Conservation (phyloP, 352 stramenopile genomes). For the Hyaloperonospora arabidopsidis region DNA sequence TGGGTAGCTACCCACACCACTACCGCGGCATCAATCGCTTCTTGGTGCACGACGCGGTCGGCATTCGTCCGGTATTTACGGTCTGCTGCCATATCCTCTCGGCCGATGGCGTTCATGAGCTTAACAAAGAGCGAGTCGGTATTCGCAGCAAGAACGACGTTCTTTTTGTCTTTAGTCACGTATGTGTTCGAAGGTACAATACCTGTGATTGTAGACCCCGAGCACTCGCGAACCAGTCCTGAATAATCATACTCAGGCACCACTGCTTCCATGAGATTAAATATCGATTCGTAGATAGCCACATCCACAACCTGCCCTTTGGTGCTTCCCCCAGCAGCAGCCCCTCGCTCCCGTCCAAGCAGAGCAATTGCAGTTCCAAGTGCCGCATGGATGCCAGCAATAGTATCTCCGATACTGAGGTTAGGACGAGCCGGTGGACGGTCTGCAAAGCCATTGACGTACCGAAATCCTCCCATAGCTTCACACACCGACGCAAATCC, state of each 20-base stretch:
- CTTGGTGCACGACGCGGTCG: constrained; percentile 50
- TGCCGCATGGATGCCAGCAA: constrained; percentile 75
- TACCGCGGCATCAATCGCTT: constrained; percentile 57
- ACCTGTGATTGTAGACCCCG: constrained; percentile 79
- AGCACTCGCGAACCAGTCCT: constrained; percentile 70
- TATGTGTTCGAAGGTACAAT: constrained; percentile 87
- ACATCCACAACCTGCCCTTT: constrained; percentile 76
- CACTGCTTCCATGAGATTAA: constrained; percentile 79
- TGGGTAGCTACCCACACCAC: constrained; percentile 46
- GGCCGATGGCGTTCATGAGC: constrained; percentile 68
- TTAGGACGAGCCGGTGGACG: constrained; percentile 72
- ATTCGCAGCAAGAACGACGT: constrained; percentile 82
- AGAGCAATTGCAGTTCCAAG: constrained; percentile 77
- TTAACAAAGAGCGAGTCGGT: constrained; percentile 76
- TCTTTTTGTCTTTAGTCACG: constrained; percentile 69
- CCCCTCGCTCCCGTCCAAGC: constrained; percentile 52
- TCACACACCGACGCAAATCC: constrained; percentile 84
- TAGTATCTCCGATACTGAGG: constrained; percentile 75
- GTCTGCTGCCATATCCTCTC: constrained; percentile 45
- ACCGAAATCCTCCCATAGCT: constrained; percentile 80
- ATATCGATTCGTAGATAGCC: constrained; percentile 86
- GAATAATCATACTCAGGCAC: constrained; percentile 82
- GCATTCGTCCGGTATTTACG: constrained; percentile 59
- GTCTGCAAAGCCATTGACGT: constrained; percentile 82
- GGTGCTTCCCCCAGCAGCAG: constrained; percentile 14